phyloP scores from a whole-genome alignment of 208 protist species.

The Plasmodiophora brassicae region DNA sequence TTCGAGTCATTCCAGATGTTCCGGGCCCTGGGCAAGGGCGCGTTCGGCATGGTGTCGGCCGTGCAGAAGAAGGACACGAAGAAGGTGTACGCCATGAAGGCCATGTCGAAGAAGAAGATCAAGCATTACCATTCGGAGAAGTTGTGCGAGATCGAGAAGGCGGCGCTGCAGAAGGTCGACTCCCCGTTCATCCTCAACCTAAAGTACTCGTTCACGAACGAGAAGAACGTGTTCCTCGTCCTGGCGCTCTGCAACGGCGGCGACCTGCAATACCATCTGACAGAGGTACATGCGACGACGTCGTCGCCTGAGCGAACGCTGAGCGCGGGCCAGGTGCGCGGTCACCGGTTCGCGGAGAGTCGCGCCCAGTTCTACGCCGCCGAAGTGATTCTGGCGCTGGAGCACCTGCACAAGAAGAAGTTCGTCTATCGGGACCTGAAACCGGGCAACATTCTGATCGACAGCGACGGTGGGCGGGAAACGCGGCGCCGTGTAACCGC shows the following conservation, averaged over 20 bases:
- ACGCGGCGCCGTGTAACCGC: no score
- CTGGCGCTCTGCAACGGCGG: slow-evolving; percentile 40
- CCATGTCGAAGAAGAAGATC: slow-evolving; percentile 40
- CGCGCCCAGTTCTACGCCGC: slow-evolving; percentile 49
- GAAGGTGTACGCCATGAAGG: slow-evolving; percentile 41
- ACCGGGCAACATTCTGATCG: slow-evolving; percentile 67
- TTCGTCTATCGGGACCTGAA: slow-evolving; percentile 69
- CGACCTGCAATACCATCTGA: slow-evolving; percentile 44
- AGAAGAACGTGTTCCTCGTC: slow-evolving; percentile 32
- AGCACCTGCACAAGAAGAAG: slow-evolving; percentile 60
- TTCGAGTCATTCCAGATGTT: slow-evolving; percentile 38
- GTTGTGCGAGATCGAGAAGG: slow-evolving; percentile 39
- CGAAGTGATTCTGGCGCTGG: slow-evolving; percentile 46
- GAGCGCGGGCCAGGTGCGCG: neutral
- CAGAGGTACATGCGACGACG: neutral
- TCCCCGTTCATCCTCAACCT: slow-evolving; percentile 43
- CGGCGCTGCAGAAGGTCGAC: slow-evolving; percentile 27
- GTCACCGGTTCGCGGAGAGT: slow-evolving; percentile 32
- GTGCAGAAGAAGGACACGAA: slow-evolving; percentile 43
- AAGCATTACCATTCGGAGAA: slow-evolving; percentile 38
- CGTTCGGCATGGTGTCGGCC: slow-evolving; percentile 38
- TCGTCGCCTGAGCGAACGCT: neutral
- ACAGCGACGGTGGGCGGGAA: slow-evolving; percentile 54
- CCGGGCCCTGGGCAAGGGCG: slow-evolving; percentile 31
- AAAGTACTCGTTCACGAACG: slow-evolving; percentile 42